Conservation (phyloP, 768 basidiomycete species). For the Serendipita vermifera region DNA sequence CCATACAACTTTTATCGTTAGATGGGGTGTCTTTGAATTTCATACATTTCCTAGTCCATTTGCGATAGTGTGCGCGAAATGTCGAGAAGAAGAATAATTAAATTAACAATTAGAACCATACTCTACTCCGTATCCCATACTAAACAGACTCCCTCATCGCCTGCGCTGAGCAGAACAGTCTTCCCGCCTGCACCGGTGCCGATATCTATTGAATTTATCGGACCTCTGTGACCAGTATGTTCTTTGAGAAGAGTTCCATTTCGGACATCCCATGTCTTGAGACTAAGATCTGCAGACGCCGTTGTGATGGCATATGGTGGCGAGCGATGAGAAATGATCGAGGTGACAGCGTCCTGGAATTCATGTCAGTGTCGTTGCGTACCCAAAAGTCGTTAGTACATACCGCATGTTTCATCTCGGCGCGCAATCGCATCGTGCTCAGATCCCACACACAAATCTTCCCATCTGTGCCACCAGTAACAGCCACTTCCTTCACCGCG, state of each 20-base stretch:
- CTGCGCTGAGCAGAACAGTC: constrained; percentile 64
- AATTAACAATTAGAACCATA: no score
- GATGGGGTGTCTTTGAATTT: no score
- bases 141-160: constrained; percentile 79
- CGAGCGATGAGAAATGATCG: constrained; percentile 60
- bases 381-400: constrained; percentile 18
- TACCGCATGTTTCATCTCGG: constrained; percentile 73
- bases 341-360: constrained; percentile 73
- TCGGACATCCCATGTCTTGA: constrained; percentile 88
- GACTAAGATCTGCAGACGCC: constrained; percentile 71
- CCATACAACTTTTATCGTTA: no score
- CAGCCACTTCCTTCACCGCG: constrained; percentile 40
- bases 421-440: constrained; percentile 67
- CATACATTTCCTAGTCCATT: no score
- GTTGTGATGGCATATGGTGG: constrained; percentile 60
- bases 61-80: no score
- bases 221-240: constrained; percentile 70
- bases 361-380: neutral
- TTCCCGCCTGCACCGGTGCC: constrained; percentile 57
- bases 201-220: constrained; percentile 48
- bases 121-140: constrained; percentile 55
- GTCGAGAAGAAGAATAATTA: no score
- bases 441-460: constrained; percentile 94
- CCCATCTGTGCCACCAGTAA: constrained; percentile 86
- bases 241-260: constrained; percentile 64